Evolutionary conservation across 2,329 filamentous ascomycete species (phyloP).

Genomic region (Arthroderma sp.): DNA sequence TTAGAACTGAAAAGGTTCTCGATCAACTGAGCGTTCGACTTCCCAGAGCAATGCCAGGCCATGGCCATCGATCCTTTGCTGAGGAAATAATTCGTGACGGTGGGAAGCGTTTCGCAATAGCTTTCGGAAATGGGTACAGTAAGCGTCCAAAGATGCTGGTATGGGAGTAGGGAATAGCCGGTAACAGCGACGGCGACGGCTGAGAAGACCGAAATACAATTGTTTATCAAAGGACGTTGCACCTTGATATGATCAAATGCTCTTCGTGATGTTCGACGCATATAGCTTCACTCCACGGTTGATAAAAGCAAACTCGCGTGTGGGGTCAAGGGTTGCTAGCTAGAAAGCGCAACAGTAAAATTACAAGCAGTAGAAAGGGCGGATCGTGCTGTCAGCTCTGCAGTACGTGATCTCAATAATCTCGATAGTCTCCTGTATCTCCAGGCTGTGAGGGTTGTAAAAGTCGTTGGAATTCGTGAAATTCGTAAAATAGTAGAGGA

Average conservation of each 20-base stretch:
- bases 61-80: constrained; percentile 40
- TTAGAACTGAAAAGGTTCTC: constrained; percentile 61
- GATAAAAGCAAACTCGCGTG: not conserved
- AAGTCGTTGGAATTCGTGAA: too few relatives aligned
- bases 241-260: not conserved
- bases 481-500: not conserved
- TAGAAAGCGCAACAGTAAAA: not conserved
- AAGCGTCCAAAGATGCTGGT: not conserved
- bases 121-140: not conserved
- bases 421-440: too few relatives aligned
- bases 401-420: too few relatives aligned
- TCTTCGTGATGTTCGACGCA: not conserved
- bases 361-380: not conserved
- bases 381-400: not conserved
- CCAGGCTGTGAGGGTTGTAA: not conserved
- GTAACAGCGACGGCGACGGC: not conserved
- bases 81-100: constrained; percentile 10
- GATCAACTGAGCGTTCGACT: constrained; percentile 61
- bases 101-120: not conserved
- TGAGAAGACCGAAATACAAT: not conserved
- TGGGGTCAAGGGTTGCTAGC: not conserved
- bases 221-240: not conserved
- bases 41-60: constrained; percentile 81
- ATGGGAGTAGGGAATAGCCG: not conserved
- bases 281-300: not conserved